A percentile compares a stretch with the other conserved stretches of the same genome.
These are phyloP conservation scores for Euphorbia peplus DNA, from an alignment of 345 rosid genomes.

Conservation along the genomic window DNA sequence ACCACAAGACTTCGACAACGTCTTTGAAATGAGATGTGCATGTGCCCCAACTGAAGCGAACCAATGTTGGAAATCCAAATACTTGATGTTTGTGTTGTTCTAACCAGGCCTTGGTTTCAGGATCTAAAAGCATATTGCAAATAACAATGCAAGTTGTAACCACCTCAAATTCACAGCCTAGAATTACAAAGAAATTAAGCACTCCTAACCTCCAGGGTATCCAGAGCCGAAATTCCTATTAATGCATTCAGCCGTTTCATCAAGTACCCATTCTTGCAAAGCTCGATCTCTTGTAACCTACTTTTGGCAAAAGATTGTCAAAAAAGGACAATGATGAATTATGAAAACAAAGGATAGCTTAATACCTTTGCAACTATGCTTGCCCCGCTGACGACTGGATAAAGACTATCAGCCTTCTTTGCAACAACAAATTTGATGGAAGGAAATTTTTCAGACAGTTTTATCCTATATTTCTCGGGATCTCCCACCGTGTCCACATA, in stretches of 20 bases:
- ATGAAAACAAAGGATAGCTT: slow-evolving; percentile 3
- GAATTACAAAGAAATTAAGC: not conserved
- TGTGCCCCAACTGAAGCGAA: slow-evolving; percentile 97
- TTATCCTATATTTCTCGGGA: slow-evolving; percentile 73
- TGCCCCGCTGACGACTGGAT: slow-evolving; percentile 94
- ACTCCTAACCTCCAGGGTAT: slow-evolving; percentile 81
- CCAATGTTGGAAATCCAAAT: slow-evolving; percentile 89
- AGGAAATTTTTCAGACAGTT: slow-evolving; percentile 75
- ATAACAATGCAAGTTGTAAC: slow-evolving; percentile 12
- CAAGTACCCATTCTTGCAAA: slow-evolving; percentile 71
- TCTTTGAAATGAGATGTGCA: slow-evolving; percentile 66
- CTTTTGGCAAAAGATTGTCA: slow-evolving; percentile 17
- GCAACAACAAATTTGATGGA: slow-evolving; percentile 81
- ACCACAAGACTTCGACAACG: slow-evolving; percentile 71
- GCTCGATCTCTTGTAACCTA: slow-evolving; percentile 95
- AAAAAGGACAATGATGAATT: not conserved
- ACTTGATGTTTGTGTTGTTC: slow-evolving; percentile 62
- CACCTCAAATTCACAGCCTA: not conserved
- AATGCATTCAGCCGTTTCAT: slow-evolving; percentile 72
- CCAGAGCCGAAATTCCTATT: slow-evolving; percentile 86
- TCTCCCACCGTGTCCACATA: slow-evolving; percentile 94
- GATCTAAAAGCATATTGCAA: slow-evolving; percentile 50
- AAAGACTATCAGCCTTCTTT: slow-evolving; percentile 96
- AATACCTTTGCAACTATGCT: slow-evolving; percentile 97
- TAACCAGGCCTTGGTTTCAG: slow-evolving; percentile 88